These are phyloP conservation scores for Eutrema heterophyllum DNA, from an alignment of 345 rosid species.

Conservation along the genomic window DNA sequence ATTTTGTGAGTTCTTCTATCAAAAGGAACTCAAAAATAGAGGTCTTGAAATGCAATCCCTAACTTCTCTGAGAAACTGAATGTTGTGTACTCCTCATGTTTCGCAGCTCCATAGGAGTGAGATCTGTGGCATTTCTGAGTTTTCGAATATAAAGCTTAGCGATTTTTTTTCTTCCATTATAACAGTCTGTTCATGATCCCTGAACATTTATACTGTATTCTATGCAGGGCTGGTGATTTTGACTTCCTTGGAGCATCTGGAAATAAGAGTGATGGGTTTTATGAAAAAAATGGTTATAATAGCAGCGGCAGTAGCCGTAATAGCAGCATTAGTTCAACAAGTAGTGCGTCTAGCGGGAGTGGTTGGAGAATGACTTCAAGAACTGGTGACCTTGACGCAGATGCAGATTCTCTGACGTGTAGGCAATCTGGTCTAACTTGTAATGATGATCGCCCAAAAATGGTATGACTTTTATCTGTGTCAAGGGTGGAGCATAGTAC, in stretches of 20 bases:
- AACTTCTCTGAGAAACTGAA: background rate
- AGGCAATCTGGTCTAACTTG: conserved; percentile 84
- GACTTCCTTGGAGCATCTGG: conserved; percentile 62
- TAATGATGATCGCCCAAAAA: conserved; percentile 64
- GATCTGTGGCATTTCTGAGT: conserved; percentile 6
- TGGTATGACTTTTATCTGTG: conserved; percentile 46
- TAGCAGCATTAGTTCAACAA: conserved; percentile 90
- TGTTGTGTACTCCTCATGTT: background rate
- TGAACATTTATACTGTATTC: conserved; percentile 17
- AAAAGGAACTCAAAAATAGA: background rate
- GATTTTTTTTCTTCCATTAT: background rate
- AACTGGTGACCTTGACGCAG: conserved; percentile 91
- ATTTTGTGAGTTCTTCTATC: background rate
- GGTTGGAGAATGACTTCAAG: conserved; percentile 61
- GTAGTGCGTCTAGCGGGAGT: conserved; percentile 88
- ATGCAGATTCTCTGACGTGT: conserved; percentile 96
- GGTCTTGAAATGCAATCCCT: background rate
- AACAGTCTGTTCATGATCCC: conserved; percentile 16
- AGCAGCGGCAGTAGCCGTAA: conserved; percentile 93
- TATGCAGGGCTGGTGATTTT: conserved; percentile 63
- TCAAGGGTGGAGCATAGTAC: conserved; percentile 1
- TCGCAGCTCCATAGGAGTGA: conserved; percentile 5
- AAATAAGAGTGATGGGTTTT: conserved; percentile 55
- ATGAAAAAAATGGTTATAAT: conserved; percentile 53
- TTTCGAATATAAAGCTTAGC: background rate